These are phyloP conservation scores for Pterocarpus santalinus DNA, from an alignment of 306 rosid genomes.

Conservation along the genomic window DNA sequence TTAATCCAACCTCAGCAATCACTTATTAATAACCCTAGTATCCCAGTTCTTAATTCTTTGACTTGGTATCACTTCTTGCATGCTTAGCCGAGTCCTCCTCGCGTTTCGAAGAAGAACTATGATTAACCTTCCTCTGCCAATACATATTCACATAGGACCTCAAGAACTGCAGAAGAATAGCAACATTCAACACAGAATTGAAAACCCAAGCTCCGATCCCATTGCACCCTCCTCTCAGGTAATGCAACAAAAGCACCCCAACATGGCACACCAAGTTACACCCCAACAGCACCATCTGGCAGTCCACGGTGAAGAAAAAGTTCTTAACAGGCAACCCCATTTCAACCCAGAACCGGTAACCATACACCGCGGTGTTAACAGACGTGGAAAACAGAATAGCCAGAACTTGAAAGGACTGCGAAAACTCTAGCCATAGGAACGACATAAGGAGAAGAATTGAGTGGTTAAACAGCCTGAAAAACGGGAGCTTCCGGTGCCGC, in stretches of 20 bases:
- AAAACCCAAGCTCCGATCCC: conserved; percentile 85
- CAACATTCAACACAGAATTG: conserved; percentile 63
- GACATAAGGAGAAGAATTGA: conserved; percentile 62
- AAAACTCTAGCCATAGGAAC: conserved; percentile 82
- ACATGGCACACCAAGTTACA: conserved; percentile 69
- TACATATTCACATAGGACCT: conserved; percentile 52
- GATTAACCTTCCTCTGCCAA: background rate
- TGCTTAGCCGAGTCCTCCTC: background rate
- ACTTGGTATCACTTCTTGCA: background rate
- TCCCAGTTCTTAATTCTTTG: background rate
- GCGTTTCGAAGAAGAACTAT: background rate
- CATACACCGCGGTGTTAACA: conserved; percentile 61
- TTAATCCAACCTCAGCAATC: background rate
- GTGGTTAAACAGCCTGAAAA: conserved; percentile 61
- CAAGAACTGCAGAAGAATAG: conserved; percentile 62
- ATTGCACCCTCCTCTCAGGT: conserved; percentile 78
- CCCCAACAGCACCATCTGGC: conserved; percentile 52
- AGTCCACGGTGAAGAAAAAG: conserved; percentile 52
- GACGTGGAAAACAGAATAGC: conserved; percentile 62
- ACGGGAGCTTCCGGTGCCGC: conserved; percentile 59
- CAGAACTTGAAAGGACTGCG: conserved; percentile 76
- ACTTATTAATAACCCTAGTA: background rate
- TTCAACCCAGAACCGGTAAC: conserved; percentile 65
- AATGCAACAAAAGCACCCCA: conserved; percentile 69
- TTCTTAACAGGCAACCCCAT: conserved; percentile 59